A percentile compares a stretch with the other conserved stretches of the same genome.
Conservation (phyloP, 2,329 filamentous ascomycete species). For the Ophiostoma montium region DNA sequence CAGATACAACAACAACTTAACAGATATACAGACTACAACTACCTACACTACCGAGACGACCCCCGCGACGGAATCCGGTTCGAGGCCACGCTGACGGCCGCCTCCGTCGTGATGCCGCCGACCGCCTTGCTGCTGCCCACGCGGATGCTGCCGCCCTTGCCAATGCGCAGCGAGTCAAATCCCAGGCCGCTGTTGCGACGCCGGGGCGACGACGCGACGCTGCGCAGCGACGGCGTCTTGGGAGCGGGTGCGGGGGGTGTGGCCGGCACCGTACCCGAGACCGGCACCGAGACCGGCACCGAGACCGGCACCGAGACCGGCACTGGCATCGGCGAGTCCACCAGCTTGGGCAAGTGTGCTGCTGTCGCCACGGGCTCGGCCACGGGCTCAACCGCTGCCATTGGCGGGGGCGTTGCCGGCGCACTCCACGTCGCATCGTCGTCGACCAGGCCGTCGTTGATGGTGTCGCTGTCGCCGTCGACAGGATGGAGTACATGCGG, state of each 20-base stretch:
- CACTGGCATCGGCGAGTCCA: too few relatives aligned
- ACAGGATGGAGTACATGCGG: too few relatives aligned
- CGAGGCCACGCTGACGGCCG: background rate
- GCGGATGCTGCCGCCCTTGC: slow-evolving; percentile 13
- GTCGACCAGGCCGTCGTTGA: slow-evolving; percentile 4
- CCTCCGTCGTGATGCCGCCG: slow-evolving; percentile 11
- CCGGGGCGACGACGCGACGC: slow-evolving; percentile 12
- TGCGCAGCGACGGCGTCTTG: background rate
- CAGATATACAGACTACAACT: background rate
- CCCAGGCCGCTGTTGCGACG: slow-evolving; percentile 20
- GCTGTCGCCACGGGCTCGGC: background rate
- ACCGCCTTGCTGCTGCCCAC: slow-evolving; percentile 13
- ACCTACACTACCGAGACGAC: background rate
- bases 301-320: too few relatives aligned
- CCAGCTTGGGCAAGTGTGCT: too few relatives aligned
- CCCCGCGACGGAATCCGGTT: background rate
- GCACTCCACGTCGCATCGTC: slow-evolving; percentile 7
- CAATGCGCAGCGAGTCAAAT: slow-evolving; percentile 17
- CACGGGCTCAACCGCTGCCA: too few relatives aligned
- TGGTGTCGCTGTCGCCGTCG: too few relatives aligned
- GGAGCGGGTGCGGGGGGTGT: too few relatives aligned
- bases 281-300: too few relatives aligned
- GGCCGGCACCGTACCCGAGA: too few relatives aligned
- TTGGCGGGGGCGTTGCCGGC: slow-evolving; percentile 5
- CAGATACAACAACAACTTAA: background rate